Base-by-base conservation (phyloP, 768 basidiomycete species). In the Russula griseocarnosa region DNA sequence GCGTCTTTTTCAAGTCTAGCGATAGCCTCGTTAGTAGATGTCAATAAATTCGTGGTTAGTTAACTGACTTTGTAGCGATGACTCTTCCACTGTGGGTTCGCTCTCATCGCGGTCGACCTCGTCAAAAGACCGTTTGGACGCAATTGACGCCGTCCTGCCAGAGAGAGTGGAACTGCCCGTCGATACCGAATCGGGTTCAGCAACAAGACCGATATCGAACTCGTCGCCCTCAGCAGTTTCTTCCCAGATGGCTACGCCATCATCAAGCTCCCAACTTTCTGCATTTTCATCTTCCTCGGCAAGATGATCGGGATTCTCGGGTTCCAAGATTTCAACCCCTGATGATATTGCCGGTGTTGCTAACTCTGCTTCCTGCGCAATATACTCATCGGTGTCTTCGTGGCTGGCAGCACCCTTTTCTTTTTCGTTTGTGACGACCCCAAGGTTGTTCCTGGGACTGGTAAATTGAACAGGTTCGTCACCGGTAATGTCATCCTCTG, bases 181-280 rank as follows among this genome's bases (percentile, higher is more conserved):
- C 36, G 64, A 65, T 20, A 38, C 59, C 30, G 64, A 61, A 40
- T 65, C 64, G 30, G 32, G 55, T 22, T 61, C 64, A 28, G 24
- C 63, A n/a, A 44, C 59, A 11, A 55, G 34, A 7, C 30, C 64
- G 22, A 34, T 16, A 56, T 61, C 60, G 7, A 61, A 34, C 26
- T 65, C 60, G 32, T 65, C 59, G 32, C 59, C 60, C 22, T 56
- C 63, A 20, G 56, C 24, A 13, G 55, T 18, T 14, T 57, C 64
- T 7, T 65, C 64, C 59, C 64, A 61, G n/a, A 22, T 49, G 28
- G n/a, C 55, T 32, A 57, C 42, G 55, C 59, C 55, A 10, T 65
- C 64, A 56, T 65, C 64, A 44, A 65, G 64, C 14, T 65, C 64
- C 64, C 64, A 65, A 57, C 32, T 53, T 26, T 65, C 64, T 42